Conservation (phyloP, 2,329 filamentous ascomycete species). For the Colletotrichum tropicicola region DNA sequence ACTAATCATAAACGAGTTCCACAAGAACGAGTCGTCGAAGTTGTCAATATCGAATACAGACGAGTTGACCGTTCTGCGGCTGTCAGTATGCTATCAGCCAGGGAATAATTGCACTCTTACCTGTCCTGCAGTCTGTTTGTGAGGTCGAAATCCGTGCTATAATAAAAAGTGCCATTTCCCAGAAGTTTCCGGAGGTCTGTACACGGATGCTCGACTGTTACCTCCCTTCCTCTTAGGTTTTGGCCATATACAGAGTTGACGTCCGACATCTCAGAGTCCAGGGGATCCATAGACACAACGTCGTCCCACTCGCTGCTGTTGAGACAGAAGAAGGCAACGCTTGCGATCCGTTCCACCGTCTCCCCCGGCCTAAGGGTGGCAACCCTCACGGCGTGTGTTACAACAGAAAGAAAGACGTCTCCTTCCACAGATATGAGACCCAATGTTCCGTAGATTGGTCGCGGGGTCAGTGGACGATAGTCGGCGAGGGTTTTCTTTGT, state of each 20-base stretch:
- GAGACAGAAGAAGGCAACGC: slow-evolving; percentile 92
- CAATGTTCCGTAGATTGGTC: slow-evolving; percentile 84
- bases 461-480: slow-evolving; percentile 78
- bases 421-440: slow-evolving; percentile 85
- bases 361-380: slow-evolving; percentile 88
- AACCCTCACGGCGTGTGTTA: slow-evolving; percentile 80
- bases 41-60: slow-evolving; percentile 90
- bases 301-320: slow-evolving; percentile 89
- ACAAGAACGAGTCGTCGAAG: slow-evolving; percentile 90
- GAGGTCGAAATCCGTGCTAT: slow-evolving; percentile 97
- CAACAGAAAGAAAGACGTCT: slow-evolving; percentile 91
- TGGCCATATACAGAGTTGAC: slow-evolving; percentile 57
- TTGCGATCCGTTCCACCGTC: slow-evolving; percentile 85
- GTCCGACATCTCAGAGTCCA: slow-evolving; percentile 60
- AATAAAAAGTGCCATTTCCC: slow-evolving; percentile 95
- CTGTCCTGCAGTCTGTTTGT: slow-evolving; percentile 93
- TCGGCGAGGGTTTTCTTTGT: slow-evolving; percentile 74
- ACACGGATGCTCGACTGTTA: slow-evolving; percentile 85
- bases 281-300: slow-evolving; percentile 65
- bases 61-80: slow-evolving; percentile 73
- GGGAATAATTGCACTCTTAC: slow-evolving; percentile 49
- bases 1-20: slow-evolving; percentile 99
- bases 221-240: slow-evolving; percentile 71
- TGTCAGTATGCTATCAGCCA: slow-evolving; percentile 30
- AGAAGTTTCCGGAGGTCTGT: slow-evolving; percentile 90